These are phyloP conservation scores for Ustilago sp. DNA, from an alignment of 1,284 basidiomycete species.

Conservation along the genomic window DNA sequence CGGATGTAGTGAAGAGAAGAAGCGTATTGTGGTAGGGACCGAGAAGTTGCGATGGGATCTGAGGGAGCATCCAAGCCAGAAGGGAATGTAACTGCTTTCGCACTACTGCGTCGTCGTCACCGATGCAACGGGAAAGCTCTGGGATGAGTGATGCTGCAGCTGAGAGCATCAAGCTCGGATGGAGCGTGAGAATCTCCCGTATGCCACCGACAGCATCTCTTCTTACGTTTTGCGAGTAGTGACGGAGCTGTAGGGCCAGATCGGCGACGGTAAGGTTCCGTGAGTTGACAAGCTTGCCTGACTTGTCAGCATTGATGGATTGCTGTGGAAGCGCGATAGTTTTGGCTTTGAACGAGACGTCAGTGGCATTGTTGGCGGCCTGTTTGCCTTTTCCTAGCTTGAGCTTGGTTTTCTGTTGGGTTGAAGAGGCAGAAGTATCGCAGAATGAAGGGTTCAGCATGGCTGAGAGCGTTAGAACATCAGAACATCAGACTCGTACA, in stretches of 20 bases:
- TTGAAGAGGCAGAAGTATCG: not conserved
- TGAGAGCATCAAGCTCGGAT: slow-evolving; percentile 75
- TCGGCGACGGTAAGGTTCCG: slow-evolving; percentile 81
- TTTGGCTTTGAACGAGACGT: slow-evolving; percentile 93
- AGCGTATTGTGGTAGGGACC: slow-evolving; percentile 78
- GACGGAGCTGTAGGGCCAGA: slow-evolving; percentile 82
- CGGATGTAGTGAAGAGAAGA: slow-evolving; percentile 87
- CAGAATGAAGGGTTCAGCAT: not conserved
- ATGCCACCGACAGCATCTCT: slow-evolving; percentile 86
- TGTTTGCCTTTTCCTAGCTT: slow-evolving; percentile 96
- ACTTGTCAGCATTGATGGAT: slow-evolving; percentile 61
- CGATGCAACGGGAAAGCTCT: slow-evolving; percentile 78
- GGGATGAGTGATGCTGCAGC: slow-evolving; percentile 78
- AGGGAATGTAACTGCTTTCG: slow-evolving; percentile 71
- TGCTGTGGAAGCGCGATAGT: slow-evolving; percentile 57
- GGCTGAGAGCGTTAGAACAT: not conserved
- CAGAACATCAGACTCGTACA: not conserved
- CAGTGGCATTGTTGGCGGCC: slow-evolving; percentile 83
- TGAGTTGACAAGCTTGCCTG: slow-evolving; percentile 45
- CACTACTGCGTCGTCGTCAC: slow-evolving; percentile 74
- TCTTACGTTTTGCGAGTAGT: slow-evolving; percentile 81
- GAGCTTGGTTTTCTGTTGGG: slow-evolving; percentile 87
- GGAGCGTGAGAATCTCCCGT: slow-evolving; percentile 80
- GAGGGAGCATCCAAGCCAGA: slow-evolving; percentile 79
- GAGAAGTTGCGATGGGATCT: slow-evolving; percentile 74